These are phyloP conservation scores for Lodderomyces jiufengensis DNA, from an alignment of 1,139 yeast species.

Conservation along the genomic window DNA sequence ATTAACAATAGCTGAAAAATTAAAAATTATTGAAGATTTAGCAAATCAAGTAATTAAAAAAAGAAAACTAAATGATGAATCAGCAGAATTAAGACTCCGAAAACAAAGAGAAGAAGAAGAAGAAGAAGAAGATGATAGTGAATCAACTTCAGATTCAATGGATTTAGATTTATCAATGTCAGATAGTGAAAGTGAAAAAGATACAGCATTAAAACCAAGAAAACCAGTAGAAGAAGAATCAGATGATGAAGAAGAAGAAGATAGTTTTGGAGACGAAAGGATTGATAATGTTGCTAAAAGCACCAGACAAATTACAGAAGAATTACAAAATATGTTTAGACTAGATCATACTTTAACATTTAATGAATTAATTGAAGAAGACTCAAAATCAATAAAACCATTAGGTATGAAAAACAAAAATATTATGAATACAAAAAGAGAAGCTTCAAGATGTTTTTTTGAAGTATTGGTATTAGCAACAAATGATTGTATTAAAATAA, in stretches of 20 bases:
- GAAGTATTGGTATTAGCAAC: constrained; percentile 83
- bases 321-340: constrained; percentile 38
- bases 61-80: constrained; percentile 26
- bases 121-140: constrained; percentile 13
- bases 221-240: constrained; percentile 6
- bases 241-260: constrained; percentile 12
- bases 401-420: constrained; percentile 24
- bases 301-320: constrained; percentile 55
- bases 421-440: constrained; percentile 43
- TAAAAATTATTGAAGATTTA: constrained; percentile 34
- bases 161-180: constrained; percentile 43
- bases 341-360: constrained; percentile 26
- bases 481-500: constrained; percentile 60
- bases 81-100: constrained; percentile 24
- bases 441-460: constrained; percentile 76
- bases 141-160: constrained; percentile 21
- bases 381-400: constrained; percentile 25
- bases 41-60: constrained; percentile 27
- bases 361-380: constrained; percentile 39
- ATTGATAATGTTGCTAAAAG: constrained; percentile 27
- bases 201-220: constrained; percentile 5
- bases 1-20: constrained; percentile 31
- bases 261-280: constrained; percentile 8
- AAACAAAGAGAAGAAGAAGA: constrained; percentile 20
- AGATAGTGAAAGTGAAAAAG: constrained; percentile 24